Conservation (phyloP, 2,329 filamentous ascomycete genomes). For the Fusarium burgessii region DNA sequence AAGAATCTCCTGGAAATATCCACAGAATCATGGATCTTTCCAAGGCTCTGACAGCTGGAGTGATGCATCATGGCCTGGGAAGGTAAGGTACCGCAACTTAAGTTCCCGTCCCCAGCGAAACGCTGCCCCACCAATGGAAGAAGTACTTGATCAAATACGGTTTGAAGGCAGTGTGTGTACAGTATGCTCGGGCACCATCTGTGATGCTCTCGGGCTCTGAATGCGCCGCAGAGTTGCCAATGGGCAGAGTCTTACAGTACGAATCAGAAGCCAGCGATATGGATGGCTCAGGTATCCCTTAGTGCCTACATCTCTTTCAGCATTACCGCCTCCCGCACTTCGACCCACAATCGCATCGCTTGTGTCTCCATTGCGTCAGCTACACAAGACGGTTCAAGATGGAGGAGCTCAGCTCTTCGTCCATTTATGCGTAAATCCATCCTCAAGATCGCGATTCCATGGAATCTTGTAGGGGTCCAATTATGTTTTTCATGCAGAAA, state of each 20-base stretch:
- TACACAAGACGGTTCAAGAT: constrained; percentile 18
- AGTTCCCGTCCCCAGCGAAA: constrained; percentile 35
- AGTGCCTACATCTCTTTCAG: constrained; percentile 32
- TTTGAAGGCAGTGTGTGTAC: constrained; percentile 20
- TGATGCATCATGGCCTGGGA: constrained; percentile 31
- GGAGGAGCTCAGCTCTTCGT: constrained; percentile 16
- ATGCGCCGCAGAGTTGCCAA: not conserved
- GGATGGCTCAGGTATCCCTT: constrained; percentile 13
- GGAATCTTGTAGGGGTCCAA: not conserved
- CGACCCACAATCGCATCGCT: constrained; percentile 33
- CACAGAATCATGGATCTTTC: constrained; percentile 30
- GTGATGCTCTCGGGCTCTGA: not conserved
- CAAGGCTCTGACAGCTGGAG: constrained; percentile 23
- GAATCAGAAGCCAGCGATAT: constrained; percentile 28
- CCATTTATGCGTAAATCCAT: constrained; percentile 1
- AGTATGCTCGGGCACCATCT: constrained; percentile 1
- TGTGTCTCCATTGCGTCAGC: constrained; percentile 41
- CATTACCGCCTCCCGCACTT: constrained; percentile 39
- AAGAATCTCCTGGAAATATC: constrained; percentile 26
- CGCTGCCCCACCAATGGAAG: constrained; percentile 22
- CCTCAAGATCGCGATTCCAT: not conserved
- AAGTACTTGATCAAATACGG: constrained; percentile 17
- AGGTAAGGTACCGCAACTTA: constrained; percentile 29
- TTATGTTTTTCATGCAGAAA: not conserved
- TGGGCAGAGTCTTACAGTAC: constrained; percentile 20